Evolutionary conservation across 1,284 basidiomycete species (phyloP).

Genomic region (Austropuccinia psidii): DNA sequence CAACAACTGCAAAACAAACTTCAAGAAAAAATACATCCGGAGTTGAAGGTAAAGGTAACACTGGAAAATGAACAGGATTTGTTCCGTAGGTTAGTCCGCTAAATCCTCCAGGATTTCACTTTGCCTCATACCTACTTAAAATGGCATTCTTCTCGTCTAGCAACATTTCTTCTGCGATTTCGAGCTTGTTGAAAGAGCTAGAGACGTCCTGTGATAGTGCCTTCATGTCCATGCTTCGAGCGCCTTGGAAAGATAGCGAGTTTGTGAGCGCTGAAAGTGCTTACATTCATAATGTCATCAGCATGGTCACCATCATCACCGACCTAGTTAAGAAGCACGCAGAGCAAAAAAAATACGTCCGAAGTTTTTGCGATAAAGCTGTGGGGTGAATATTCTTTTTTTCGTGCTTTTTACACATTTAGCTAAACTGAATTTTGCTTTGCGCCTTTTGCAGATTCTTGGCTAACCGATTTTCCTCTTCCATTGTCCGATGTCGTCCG

Average conservation of each 20-base stretch:
- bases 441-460: constrained; percentile 58
- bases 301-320: constrained; percentile 58
- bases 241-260: constrained; percentile 59
- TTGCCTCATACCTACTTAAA: neutral
- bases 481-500: constrained; percentile 76
- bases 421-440: neutral
- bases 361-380: constrained; percentile 85
- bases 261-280: constrained; percentile 70
- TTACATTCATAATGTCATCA: constrained; percentile 68
- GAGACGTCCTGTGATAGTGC: constrained; percentile 69
- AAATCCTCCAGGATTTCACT: neutral
- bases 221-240: constrained; percentile 65
- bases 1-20: constrained; percentile 84
- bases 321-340: constrained; percentile 63
- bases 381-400: constrained; percentile 57
- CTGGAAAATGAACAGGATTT: constrained; percentile 77
- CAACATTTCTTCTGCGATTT: constrained; percentile 66
- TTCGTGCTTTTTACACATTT: too few relatives aligned
- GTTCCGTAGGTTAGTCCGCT: constrained; percentile 63
- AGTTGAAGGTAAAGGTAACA: constrained; percentile 67
- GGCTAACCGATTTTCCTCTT: constrained; percentile 73
- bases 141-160: neutral
- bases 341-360: constrained; percentile 84
- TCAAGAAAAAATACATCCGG: constrained; percentile 66
- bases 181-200: constrained; percentile 68